Conservation (phyloP, 192 early-diverging fungal species). For the Coemansia sp. region DNA sequence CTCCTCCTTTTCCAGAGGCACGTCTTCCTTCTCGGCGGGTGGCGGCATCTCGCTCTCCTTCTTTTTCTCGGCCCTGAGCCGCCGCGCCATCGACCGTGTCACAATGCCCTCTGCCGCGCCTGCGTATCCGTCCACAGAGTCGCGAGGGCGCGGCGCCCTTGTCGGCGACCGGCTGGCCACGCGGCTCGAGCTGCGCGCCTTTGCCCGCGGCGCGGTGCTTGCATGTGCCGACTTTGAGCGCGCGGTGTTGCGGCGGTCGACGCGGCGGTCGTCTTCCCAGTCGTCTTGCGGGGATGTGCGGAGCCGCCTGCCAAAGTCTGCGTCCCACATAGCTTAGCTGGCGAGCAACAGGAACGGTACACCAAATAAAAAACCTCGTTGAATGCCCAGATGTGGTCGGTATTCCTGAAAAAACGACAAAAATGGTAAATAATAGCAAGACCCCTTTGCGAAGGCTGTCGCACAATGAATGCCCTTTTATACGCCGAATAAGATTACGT, state of each 20-base stretch:
- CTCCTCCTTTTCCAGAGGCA: slow-evolving; percentile 15
- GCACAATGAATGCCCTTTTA: too few relatives aligned
- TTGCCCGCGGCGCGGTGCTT: background rate
- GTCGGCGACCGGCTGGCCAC: background rate
- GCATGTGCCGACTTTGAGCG: background rate
- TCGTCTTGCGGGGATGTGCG: slow-evolving; percentile 24
- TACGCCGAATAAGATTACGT: too few relatives aligned
- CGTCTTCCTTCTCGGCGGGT: background rate
- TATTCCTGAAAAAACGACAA: too few relatives aligned
- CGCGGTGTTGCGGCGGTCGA: too few relatives aligned
- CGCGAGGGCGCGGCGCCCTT: slow-evolving; percentile 4
- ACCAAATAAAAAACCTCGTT: too few relatives aligned
- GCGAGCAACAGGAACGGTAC: too few relatives aligned
- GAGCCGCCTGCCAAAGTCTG: slow-evolving; percentile 20
- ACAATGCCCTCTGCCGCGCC: slow-evolving; percentile 17
- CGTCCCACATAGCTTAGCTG: slow-evolving; percentile 38
- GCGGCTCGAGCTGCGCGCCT: slow-evolving; percentile 2
- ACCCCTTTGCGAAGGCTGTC: too few relatives aligned
- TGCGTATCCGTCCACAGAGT: slow-evolving; percentile 1
- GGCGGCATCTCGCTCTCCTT: background rate
- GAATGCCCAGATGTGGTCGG: too few relatives aligned
- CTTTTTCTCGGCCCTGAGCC: background rate
- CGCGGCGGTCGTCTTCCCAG: too few relatives aligned
- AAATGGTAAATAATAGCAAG: too few relatives aligned
- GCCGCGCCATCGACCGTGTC: slow-evolving; percentile 47